Evolutionary conservation across 148 eudicot species (phyloP).

Genomic region (Rhododendron ferrugineum): DNA sequence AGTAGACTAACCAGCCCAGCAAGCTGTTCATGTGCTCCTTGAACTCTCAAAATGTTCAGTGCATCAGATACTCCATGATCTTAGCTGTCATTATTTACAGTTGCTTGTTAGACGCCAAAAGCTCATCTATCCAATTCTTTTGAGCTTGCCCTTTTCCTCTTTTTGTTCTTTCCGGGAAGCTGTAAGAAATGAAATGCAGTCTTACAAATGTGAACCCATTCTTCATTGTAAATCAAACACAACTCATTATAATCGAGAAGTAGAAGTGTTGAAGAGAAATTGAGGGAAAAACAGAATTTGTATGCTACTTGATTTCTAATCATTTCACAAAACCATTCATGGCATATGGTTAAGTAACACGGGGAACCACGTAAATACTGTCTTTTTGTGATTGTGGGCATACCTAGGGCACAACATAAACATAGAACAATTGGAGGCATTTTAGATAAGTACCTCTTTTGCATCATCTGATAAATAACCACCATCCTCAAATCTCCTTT

Average conservation of each 20-base stretch:
- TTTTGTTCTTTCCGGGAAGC: background rate
- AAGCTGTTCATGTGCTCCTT: background rate
- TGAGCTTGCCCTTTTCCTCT: background rate
- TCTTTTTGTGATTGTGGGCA: background rate
- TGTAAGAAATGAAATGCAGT: background rate
- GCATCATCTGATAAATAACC: slow-evolving; percentile 76
- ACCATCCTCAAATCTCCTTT: slow-evolving; percentile 66
- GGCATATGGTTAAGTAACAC: background rate
- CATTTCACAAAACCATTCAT: background rate
- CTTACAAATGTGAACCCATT: background rate
- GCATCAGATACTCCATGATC: background rate
- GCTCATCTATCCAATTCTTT: background rate
- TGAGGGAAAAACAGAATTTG: background rate
- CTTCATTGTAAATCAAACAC: background rate
- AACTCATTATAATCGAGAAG: background rate
- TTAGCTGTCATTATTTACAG: background rate
- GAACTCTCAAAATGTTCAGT: background rate
- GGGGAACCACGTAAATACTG: background rate
- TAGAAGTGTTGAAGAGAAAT: background rate
- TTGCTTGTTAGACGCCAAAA: background rate
- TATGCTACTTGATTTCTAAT: background rate
- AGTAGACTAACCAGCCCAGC: background rate
- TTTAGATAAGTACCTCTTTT: slow-evolving; percentile 37
- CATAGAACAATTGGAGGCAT: background rate
- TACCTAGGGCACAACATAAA: background rate